Conservation (phyloP, 306 rosid species). For the Quercus engelmannii region DNA sequence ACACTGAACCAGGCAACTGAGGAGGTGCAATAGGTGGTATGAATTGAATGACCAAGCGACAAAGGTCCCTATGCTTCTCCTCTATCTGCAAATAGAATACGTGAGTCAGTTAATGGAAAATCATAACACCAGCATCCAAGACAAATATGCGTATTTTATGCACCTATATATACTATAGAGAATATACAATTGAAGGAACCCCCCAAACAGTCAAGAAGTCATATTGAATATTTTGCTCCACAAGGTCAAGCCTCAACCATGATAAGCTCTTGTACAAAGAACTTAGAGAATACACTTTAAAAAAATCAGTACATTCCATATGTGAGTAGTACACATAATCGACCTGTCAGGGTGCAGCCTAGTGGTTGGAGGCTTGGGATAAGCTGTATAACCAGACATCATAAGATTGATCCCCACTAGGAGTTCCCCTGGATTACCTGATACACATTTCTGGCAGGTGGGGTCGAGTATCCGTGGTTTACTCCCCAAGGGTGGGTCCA, state of each 20-base stretch:
- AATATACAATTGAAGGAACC: not conserved
- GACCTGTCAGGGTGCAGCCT: too few relatives aligned
- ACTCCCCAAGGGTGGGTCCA: too few relatives aligned
- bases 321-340: not conserved
- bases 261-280: not conserved
- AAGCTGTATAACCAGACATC: too few relatives aligned
- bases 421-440: too few relatives aligned
- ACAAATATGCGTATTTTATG: not conserved
- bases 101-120: conserved; percentile 1
- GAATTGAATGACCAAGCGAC: conserved; percentile 86
- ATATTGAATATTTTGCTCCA: not conserved
- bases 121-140: conserved; percentile 8
- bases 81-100: conserved; percentile 59
- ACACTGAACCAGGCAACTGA: conserved; percentile 90
- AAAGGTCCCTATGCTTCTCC: conserved; percentile 96
- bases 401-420: too few relatives aligned
- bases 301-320: too few relatives aligned
- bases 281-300: not conserved
- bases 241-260: not conserved
- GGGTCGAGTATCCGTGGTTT: too few relatives aligned
- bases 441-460: too few relatives aligned
- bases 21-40: conserved; percentile 80
- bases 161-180: conserved; percentile 4
- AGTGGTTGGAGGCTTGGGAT: too few relatives aligned
- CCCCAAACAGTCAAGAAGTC: not conserved